Percentiles rank a stretch among this genome's conserved stretches.
Evolutionary conservation across 331 rosid species (phyloP).

Genomic region (Malus hybrid): DNA sequence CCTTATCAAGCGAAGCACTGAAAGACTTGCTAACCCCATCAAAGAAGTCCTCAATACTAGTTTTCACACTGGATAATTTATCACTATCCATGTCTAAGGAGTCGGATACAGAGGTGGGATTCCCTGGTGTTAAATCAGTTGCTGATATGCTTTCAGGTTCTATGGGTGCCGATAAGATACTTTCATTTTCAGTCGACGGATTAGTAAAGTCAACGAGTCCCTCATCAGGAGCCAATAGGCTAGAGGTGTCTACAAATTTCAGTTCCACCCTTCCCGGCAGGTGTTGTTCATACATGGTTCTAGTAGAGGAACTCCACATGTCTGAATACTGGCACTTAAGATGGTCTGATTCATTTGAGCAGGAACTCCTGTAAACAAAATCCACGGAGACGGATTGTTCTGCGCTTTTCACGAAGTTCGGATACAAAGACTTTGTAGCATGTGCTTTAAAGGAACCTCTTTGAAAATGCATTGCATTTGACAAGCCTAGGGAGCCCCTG

Average conservation of each 20-base stretch:
- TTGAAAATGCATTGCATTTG: slow-evolving; percentile 32
- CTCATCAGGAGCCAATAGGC: slow-evolving; percentile 24
- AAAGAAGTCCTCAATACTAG: slow-evolving; percentile 36
- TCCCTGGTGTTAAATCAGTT: slow-evolving; percentile 26
- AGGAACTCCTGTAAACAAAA: slow-evolving; percentile 12
- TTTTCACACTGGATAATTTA: slow-evolving; percentile 35
- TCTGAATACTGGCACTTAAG: slow-evolving; percentile 19
- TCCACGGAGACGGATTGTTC: slow-evolving; percentile 17
- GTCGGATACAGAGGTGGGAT: slow-evolving; percentile 18
- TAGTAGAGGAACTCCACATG: slow-evolving; percentile 26
- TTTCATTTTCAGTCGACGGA: slow-evolving; percentile 27
- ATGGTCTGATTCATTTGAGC: slow-evolving; percentile 15
- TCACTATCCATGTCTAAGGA: slow-evolving; percentile 27
- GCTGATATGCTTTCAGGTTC: slow-evolving; percentile 32
- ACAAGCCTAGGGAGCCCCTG: slow-evolving; percentile 30
- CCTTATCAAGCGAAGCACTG: slow-evolving; percentile 43
- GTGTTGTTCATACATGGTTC: slow-evolving; percentile 5
- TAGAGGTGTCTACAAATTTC: slow-evolving; percentile 28
- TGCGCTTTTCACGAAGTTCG: slow-evolving; percentile 16
- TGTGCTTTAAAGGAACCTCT: slow-evolving; percentile 35
- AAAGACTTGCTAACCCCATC: slow-evolving; percentile 39
- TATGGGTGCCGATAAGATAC: slow-evolving; percentile 21
- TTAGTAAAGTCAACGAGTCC: slow-evolving; percentile 28
- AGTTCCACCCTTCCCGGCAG: slow-evolving; percentile 29
- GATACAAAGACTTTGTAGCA: slow-evolving; percentile 34